Base-by-base conservation (phyloP, 1,284 basidiomycete species). In the Cerioporus squamosus region DNA sequence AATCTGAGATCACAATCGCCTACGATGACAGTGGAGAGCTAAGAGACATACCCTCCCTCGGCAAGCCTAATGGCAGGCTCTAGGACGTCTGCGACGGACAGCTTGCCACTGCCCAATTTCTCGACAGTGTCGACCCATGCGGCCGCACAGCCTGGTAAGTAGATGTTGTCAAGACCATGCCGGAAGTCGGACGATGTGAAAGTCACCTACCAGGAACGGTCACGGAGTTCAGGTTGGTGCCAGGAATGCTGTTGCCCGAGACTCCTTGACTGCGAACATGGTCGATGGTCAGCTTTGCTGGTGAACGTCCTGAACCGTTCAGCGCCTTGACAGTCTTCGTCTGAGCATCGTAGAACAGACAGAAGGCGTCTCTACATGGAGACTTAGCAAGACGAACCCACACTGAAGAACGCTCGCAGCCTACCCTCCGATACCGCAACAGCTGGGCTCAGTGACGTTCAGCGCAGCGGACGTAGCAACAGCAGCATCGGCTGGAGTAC, bases 111-210 rank as follows among this genome's bases (percentile, higher is more conserved):
- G 12, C 97, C 97, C 55, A 97, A 87, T 51, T 81, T 78, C 56
- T 91, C 84, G 46, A 97, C 81, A 0, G 94, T 93, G 72, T 97
- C 97, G 31, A 92, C 81, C 95, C 96, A 98, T 12, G 94, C 93
- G 20, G 94, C 93, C 1, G 95, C 92, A 18, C 93, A 91, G 46
- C 96, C 95, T 90, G 18, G 9, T 20, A 6, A 14, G 6, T 50
- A 17, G 20, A 5, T 7, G 1, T 2, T 1, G 33, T 36, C 33
- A 36, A 12, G 12, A 8, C 9, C 6, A 36, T 12, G 33, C 33
- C 33, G 12, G 14, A 36, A 2, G 33, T 36, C 33, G 3, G 33
- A 36, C n/a, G 40, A 18, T 42, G 40, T n/a, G n/a, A n/a, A n/a
- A n/a, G n/a, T 12, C 6, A 59, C 73, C 51, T 44, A 86, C 88